Base-by-base conservation (phyloP, 768 basidiomycete species). In the Pleurotus salmoneostramineus region DNA sequence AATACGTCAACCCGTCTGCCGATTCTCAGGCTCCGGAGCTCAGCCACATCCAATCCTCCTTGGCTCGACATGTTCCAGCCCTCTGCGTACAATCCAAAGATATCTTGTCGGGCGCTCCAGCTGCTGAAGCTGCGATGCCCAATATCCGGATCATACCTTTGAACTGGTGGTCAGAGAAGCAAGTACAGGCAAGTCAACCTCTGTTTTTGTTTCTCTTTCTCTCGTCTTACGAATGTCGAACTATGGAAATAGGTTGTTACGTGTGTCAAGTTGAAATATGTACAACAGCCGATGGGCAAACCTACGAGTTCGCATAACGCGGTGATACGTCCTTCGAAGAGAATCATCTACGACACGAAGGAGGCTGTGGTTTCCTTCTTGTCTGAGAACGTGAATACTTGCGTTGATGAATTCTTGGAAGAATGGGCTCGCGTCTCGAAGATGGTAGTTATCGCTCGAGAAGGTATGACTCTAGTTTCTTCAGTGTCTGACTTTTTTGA, bases 391-490 rank as follows among this genome's bases (percentile, higher is more conserved):
- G 88, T 95, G 62, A 84, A 93, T 62, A 87, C 85, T 6, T 95
- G 93, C 65, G 91, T 97, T 15, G 89, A 90, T 59, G 89, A 93
- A 63, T 95, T 97, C 68, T 72, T 92, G 62, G 91, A 94, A 66
- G 93, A 95, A 70, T 96, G 94, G 93, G 91, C 91, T 42, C 78
- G 89, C 46, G 90, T 96, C 33, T 92, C 91, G 15, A 95, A 94
- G 72, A 93, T 95, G 82, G 91, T 95, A 10, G 91, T 95, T 31
- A 93, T 96, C 56, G 94, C 93, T 10, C 83, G 92, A 59, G 91
- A 95, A 75, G 85, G 93, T 91, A 66, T 10, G 65, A 1, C 61
- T 1, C 21, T 40, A n/a, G 49, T 8, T 3, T 57, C 42, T 3
- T 45, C 0, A 21, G 1, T 60, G 12, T 12, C 36, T 10, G 21